Conservation (phyloP, 2,329 filamentous ascomycete genomes). For the Phyllosticta paracitricarpa region DNA sequence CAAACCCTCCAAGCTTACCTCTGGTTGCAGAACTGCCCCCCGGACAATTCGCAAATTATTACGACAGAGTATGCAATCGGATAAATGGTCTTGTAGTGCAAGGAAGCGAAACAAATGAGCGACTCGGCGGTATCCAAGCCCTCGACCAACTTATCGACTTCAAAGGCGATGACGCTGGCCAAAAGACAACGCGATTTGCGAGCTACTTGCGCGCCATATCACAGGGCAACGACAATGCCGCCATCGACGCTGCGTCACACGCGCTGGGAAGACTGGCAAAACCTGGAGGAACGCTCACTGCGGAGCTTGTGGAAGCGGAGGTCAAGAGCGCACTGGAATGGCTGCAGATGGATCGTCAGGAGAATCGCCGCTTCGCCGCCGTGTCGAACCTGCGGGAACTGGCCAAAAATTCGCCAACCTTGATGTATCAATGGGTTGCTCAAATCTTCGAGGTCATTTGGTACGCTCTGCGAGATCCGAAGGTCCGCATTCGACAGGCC, state of each 20-base stretch:
- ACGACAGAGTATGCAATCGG: conserved; percentile 54
- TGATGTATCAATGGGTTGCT: conserved; percentile 93
- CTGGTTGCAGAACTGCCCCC: conserved; percentile 57
- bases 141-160: conserved; percentile 92
- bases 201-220: conserved; percentile 81
- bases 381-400: conserved; percentile 86
- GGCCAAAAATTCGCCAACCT: conserved; percentile 81
- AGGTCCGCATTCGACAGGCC: conserved; percentile 83
- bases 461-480: conserved; percentile 82
- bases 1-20: conserved; percentile 10
- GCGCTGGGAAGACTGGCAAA: conserved; percentile 84
- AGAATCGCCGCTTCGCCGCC: conserved; percentile 86
- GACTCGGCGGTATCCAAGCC: conserved; percentile 83
- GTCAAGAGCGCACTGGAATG: conserved; percentile 94
- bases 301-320: conserved; percentile 91
- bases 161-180: conserved; percentile 83
- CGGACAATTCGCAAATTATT: conserved; percentile 67
- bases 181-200: conserved; percentile 90
- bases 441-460: conserved; percentile 93
- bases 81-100: conserved; percentile 70
- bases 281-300: conserved; percentile 86
- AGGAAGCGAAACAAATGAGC: conserved; percentile 76
- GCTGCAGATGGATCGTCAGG: conserved; percentile 88
- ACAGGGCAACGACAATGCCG: conserved; percentile 79
- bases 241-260: conserved; percentile 82